Evolutionary conservation across 75 land plant genomes (phyloP), one percentile per base, ranked within the genome.

Genomic region (Picea glauca): DNA sequence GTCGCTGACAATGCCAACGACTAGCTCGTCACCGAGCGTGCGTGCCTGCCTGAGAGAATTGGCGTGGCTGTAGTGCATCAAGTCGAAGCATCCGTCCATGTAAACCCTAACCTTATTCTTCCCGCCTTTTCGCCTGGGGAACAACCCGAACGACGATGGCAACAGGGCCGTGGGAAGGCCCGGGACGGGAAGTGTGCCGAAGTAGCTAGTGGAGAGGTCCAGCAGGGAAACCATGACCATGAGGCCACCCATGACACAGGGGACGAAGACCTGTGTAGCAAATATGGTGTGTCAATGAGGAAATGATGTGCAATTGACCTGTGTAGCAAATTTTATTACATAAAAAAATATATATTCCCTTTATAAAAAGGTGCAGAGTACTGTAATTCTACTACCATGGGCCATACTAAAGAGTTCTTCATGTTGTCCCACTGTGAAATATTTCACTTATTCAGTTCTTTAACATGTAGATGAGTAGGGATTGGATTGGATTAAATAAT

Each of bases 1-100:
- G 76, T 96, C 96, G 61, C 98, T 89, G 38, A 93, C 93, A 30
- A 96, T 94, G n/a, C 98, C 98, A 0, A 96, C 96, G 11, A 96
- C 93, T 65, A 96, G 83, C 74, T 94, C 90, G 78, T 96, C 99
- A 0, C 99, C 98, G 20, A 96, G 90, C 0, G 98, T 91, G 4
- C 96, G 86, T 0, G 99, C 99, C 87, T 87, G 82, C 57, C 91
- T 64, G 78, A 88, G 81, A 4, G 92, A 88, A 85, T 84, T 88
- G 58, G 88, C 90, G 79, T 90, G 91, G 15, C 89, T 89, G 38
- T 85, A 90, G 67, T 90, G 91, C 91, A 90, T 90, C 50, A 88
- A 79, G 80, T 91, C 88, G 81, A 86, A 88, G 60, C 90, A 91
- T 3, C 90, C 88, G 73, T 87, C 90, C 87, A 88, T 85, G 58